Evolutionary conservation across 345 rosid species (phyloP).

Genomic region (Rhodomyrtus tomentosa): DNA sequence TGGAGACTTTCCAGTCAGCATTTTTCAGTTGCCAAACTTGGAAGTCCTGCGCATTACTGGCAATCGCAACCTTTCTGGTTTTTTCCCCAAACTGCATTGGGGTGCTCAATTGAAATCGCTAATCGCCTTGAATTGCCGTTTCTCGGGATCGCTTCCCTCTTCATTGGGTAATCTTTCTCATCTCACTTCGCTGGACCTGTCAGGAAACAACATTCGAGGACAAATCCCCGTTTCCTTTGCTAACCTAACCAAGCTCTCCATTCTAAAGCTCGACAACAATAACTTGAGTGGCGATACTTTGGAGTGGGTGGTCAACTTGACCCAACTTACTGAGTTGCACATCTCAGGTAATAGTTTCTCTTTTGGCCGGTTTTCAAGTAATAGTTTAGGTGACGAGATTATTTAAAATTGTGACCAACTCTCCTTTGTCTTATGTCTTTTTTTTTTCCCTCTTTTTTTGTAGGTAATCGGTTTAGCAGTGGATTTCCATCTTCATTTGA

Average conservation of each 20-base stretch:
- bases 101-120: background rate
- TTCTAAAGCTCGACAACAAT: background rate
- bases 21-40: background rate
- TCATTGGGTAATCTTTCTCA: background rate
- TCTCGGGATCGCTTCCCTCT: background rate
- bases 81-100: background rate
- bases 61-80: background rate
- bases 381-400: background rate
- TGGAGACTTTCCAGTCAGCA: background rate
- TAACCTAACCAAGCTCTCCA: background rate
- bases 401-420: background rate
- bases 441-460: background rate
- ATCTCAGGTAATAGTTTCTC: background rate
- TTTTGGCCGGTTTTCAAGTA: too few species aligned
- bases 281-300: background rate
- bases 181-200: background rate
- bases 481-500: background rate
- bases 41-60: background rate
- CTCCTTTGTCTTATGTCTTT: background rate
- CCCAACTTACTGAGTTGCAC: background rate
- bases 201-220: background rate
- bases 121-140: accelerated
- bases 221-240: background rate
- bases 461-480: background rate
- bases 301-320: background rate